Evolutionary conservation across 192 early-diverging fungal species (phyloP), one percentile per base, ranked within the genome.

Genomic region (Jimgerdemannia lactiflua): DNA sequence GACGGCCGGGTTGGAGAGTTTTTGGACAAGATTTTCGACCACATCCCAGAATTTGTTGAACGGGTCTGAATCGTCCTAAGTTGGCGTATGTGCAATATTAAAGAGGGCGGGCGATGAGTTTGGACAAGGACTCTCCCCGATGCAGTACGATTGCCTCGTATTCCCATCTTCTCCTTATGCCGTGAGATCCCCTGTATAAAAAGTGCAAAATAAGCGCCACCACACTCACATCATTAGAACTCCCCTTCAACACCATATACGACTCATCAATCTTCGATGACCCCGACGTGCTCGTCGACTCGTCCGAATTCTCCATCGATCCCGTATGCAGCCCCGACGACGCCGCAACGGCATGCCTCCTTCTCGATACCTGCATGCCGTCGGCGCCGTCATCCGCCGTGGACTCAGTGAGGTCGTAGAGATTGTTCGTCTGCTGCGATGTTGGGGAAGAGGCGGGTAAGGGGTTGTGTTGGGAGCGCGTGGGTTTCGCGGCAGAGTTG

Each of bases 21-120:
- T 92, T n/a, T 89, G 85, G 4, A 95, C 88, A 40, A 95, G 72
- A 39, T 85, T 87, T 70, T 94, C 91, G 10, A 95, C 91, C 18
- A 86, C 89, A 20, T 91, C 89, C 91, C 91, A 94, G 71, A 95
- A 95, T 71, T 90, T 92, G 76, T 93, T 91, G 78, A 95, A 95
- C 9, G 92, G 94, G 83, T 93, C 94, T n/a, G 89, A 82, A n/a
- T 90, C 89, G 14, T 92, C 90, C 40, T 89, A 14, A 14, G 49
- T 59, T 59, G 49, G 14, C 14, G 49, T 80, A 82, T 81, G 75
- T 63, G 19, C n/a, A 2, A n/a, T 65, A 39, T 54, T 39, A 10
- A 40, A 70, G 19, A 42, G 64, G 59, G 70, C 3, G 49, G 29
- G 29, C 29, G 29, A 29, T 29, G 29, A 29, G 29, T 29, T 29